A percentile compares a stretch with the other conserved stretches of the same genome.
These are phyloP conservation scores for Colletotrichum sp. DNA, from an alignment of 2,329 filamentous ascomycete species.

Conservation along the genomic window DNA sequence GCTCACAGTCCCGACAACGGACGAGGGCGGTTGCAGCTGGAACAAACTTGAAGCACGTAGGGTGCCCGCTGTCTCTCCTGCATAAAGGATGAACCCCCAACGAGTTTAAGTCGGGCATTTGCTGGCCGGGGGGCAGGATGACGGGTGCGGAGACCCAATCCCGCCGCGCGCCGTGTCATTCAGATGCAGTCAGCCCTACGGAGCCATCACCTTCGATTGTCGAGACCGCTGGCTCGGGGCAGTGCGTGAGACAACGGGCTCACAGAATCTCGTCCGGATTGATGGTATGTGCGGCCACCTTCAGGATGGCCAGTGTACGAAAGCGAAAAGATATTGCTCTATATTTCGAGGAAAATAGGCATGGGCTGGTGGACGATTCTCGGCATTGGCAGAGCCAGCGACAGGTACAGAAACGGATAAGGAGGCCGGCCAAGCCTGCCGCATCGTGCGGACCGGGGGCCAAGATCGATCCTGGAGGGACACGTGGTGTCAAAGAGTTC, in stretches of 20 bases:
- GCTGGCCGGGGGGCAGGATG: neutral
- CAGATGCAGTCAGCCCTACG: constrained; percentile 16
- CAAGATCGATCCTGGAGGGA: constrained; percentile 5
- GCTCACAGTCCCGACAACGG: neutral
- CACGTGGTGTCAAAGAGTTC: constrained; percentile 3
- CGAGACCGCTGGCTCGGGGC: neutral
- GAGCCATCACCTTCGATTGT: neutral
- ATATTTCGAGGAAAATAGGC: neutral
- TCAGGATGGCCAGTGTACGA: neutral
- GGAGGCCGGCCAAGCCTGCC: neutral
- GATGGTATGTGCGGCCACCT: neutral
- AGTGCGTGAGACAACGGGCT: neutral
- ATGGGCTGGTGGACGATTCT: neutral
- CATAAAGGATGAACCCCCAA: neutral
- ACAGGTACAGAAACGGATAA: neutral
- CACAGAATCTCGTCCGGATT: neutral
- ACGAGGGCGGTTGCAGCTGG: neutral
- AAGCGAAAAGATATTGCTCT: neutral
- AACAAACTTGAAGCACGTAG: constrained; percentile 9
- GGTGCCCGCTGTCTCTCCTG: constrained; percentile 8
- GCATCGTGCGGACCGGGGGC: neutral
- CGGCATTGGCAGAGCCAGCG: neutral
- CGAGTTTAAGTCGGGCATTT: neutral
- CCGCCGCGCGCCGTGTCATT: neutral
- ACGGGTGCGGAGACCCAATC: constrained; percentile 9